Evolutionary conservation across 2,329 filamentous ascomycete genomes (phyloP).

Genomic region (Leptodontidium sp.): DNA sequence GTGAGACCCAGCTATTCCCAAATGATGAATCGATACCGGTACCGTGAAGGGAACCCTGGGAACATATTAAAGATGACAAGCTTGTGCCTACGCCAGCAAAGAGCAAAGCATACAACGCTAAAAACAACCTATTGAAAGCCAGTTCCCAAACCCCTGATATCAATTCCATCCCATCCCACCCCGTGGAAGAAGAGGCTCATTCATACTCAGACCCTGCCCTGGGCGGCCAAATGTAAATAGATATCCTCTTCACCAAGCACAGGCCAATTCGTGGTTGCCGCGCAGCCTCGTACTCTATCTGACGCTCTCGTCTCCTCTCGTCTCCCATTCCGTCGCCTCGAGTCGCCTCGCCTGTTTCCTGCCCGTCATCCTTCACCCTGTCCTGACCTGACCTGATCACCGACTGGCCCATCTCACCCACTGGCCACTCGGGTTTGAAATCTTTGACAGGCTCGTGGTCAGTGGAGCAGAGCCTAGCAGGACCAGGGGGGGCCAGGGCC

Average conservation of each 20-base stretch:
- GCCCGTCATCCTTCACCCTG: slow-evolving; percentile 11
- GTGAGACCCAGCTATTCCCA: neutral
- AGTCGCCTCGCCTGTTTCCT: slow-evolving; percentile 20
- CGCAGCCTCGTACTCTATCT: slow-evolving; percentile 32
- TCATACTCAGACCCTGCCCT: too few relatives aligned
- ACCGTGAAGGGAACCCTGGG: too few relatives aligned
- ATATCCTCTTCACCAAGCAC: slow-evolving; percentile 23
- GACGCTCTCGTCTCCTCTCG: slow-evolving; percentile 14
- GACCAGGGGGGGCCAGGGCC: neutral
- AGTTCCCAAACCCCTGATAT: too few relatives aligned
- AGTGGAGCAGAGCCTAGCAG: slow-evolving; percentile 25
- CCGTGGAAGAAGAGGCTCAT: slow-evolving; percentile 15
- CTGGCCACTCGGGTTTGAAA: slow-evolving; percentile 40
- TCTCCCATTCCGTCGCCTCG: neutral
- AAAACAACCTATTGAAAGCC: too few relatives aligned
- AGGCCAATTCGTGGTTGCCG: slow-evolving; percentile 27
- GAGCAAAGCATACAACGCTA: too few relatives aligned
- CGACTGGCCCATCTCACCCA: slow-evolving; percentile 1
- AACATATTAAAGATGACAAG: too few relatives aligned
- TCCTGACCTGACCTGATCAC: neutral
- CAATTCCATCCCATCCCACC: too few relatives aligned
- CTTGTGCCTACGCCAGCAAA: too few relatives aligned
- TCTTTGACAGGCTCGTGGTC: slow-evolving; percentile 40
- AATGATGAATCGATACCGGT: too few relatives aligned
- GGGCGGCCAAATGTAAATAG: slow-evolving; percentile 1